Percentiles rank a stretch among this genome's conserved stretches.
Evolutionary conservation across 179 eudicot genomes (phyloP).

Genomic region (Heliamphora pulchella): DNA sequence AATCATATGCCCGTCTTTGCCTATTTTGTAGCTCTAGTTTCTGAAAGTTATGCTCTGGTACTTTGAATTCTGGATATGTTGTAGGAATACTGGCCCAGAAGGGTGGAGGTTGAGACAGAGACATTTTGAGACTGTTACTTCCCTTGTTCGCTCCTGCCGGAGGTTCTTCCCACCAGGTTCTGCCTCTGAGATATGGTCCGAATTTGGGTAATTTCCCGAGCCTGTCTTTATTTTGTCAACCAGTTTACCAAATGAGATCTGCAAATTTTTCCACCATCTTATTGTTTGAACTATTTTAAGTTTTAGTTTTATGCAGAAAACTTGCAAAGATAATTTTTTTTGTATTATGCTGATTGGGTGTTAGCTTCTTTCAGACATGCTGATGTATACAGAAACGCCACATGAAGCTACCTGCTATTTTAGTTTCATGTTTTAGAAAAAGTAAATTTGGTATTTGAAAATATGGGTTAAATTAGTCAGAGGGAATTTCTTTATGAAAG

Average conservation of each 20-base stretch:
- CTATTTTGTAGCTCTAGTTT: conserved; percentile 8
- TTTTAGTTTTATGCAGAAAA: not conserved
- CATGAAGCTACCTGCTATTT: conserved; percentile 5
- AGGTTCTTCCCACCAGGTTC: conserved; percentile 88
- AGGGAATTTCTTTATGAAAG: not conserved
- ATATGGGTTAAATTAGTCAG: not conserved
- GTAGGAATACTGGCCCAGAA: conserved; percentile 92
- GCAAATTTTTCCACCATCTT: not conserved
- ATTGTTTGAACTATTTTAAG: not conserved
- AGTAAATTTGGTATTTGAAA: not conserved
- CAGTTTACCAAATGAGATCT: not conserved
- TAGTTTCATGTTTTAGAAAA: not conserved
- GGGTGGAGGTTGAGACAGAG: conserved; percentile 97
- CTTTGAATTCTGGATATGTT: conserved; percentile 17
- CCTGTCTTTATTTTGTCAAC: conserved; percentile 6
- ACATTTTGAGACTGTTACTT: conserved; percentile 81
- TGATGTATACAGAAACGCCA: not conserved
- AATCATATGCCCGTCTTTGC: not conserved
- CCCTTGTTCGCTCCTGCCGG: conserved; percentile 90
- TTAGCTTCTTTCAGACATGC: not conserved
- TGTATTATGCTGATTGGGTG: not conserved
- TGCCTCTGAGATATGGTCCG: conserved; percentile 92
- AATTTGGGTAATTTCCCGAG: conserved; percentile 55
- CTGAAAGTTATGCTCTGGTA: conserved; percentile 11
- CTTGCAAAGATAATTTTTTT: not conserved